Evolutionary conservation across 306 rosid genomes (phyloP).

Genomic region (Prinsepia uniflora): DNA sequence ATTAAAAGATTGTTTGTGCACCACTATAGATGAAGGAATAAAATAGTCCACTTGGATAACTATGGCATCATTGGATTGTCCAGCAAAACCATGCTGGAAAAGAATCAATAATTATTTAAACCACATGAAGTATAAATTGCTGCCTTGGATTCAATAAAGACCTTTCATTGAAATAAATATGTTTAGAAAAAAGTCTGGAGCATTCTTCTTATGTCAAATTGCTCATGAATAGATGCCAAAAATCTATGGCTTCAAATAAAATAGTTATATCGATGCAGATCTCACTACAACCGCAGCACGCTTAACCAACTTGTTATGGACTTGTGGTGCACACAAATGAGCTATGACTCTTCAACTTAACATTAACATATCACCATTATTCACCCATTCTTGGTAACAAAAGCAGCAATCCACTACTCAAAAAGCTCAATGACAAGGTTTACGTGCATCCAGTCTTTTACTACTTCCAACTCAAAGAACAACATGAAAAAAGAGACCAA

Average conservation of each 20-base stretch:
- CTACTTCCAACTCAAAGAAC: neutral
- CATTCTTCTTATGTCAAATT: neutral
- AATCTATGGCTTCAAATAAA: neutral
- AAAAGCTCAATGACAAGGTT: neutral
- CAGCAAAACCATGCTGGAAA: slow-evolving; percentile 7
- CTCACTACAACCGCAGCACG: neutral
- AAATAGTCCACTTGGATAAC: slow-evolving; percentile 12
- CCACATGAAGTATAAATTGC: neutral
- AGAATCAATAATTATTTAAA: neutral
- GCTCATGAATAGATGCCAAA: neutral
- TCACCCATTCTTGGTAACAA: neutral
- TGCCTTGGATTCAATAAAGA: neutral
- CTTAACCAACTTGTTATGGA: neutral
- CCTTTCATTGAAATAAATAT: neutral
- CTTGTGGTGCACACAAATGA: neutral
- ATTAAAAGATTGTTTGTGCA: neutral
- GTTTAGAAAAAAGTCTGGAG: neutral
- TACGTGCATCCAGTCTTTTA: neutral
- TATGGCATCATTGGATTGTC: slow-evolving; percentile 4
- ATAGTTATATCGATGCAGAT: neutral
- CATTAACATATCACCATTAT: neutral
- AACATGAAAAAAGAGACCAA: neutral
- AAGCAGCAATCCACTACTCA: neutral
- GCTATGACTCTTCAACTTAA: too few species aligned
- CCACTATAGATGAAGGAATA: neutral